Evolutionary conservation across 73 alveolate species (phyloP), one percentile per base, ranked within the genome.

Genomic region (Paramecium biaurelia): DNA sequence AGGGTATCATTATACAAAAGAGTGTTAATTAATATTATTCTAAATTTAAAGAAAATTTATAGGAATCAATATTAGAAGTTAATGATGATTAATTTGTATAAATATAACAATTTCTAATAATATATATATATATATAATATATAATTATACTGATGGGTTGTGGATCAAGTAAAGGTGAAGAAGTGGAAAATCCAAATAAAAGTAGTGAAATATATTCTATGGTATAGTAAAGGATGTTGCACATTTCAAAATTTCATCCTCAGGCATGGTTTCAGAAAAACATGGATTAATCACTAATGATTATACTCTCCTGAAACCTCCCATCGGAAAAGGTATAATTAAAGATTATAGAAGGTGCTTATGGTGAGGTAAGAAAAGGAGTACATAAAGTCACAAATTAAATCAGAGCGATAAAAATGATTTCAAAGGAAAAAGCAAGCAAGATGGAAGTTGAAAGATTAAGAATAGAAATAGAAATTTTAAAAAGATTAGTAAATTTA

Each of bases 291-390:
- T 89, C 26, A 41, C 92, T 8, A 38, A 89, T 24, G 94, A 89
- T 89, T 89, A 89, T 34, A 38, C 76, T 41, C 59, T 89, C 20
- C 41, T 89, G 85, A 89, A 89, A 47, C 94, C 94, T 11, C 94
- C 94, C 23, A 32, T 89, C 34, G 94, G 94, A 89, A 89, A 89
- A 47, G 94, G 94, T 89, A 89, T 5, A 28, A 7, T 4, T 18
- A 34, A 23, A 23, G 24, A 53, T 15, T 2, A 57, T 4, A 86
- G 8, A 70, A 89, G 97, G 97, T n/a, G 97, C 97, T 14, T 95
- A 85, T 93, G 97, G 97, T 12, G 96, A 95, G 72, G 97, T 95
- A 20, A 92, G 95, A 43, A 95, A 93, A 89, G 95, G 92, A 7
- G 92, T 94, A 38, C 97, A 95, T 90, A 95, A 93, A 70, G 92